phyloP scores from a whole-genome alignment of 768 basidiomycete species.

The Leccinum rimulosum region DNA sequence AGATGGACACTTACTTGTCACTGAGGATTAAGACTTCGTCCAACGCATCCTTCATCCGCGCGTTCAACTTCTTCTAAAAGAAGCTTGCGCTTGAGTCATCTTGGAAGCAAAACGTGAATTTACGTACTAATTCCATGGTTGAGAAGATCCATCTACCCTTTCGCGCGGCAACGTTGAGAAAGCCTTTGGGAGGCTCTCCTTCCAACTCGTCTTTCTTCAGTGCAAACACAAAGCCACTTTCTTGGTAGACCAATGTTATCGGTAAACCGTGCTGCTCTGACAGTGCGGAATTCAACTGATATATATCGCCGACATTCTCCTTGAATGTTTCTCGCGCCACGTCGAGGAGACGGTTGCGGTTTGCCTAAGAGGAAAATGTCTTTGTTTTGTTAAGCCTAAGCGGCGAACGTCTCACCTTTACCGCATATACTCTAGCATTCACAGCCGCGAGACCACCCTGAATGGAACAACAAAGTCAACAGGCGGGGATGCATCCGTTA shows the following conservation, averaged over 20 bases:
- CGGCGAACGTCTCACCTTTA: conserved; percentile 46
- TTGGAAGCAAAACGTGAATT: background rate
- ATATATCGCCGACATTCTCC: conserved; percentile 89
- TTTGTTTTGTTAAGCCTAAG: background rate
- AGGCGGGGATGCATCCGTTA: background rate
- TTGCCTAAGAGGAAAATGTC: conserved; percentile 45
- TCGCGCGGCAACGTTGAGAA: conserved; percentile 63
- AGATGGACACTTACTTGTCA: conserved; percentile 51
- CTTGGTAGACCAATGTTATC: conserved; percentile 66
- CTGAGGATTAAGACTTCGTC: conserved; percentile 87
- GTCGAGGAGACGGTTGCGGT: conserved; percentile 81
- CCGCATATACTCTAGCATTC: conserved; percentile 85
- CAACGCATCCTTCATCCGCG: conserved; percentile 86
- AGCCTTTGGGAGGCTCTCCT: conserved; percentile 59
- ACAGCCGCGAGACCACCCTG: conserved; percentile 72
- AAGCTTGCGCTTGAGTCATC: background rate
- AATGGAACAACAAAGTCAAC: background rate
- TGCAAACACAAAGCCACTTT: conserved; percentile 68
- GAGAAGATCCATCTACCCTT: conserved; percentile 76
- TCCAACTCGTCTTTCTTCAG: conserved; percentile 59
- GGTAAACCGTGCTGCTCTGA: conserved; percentile 65
- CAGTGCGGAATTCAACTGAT: conserved; percentile 57
- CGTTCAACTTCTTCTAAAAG: conserved; percentile 78
- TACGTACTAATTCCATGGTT: conserved; percentile 73
- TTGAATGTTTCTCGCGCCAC: conserved; percentile 94